Base-by-base conservation (phyloP, 805 yeast species). In the Hanseniaspora jakobsenii region DNA sequence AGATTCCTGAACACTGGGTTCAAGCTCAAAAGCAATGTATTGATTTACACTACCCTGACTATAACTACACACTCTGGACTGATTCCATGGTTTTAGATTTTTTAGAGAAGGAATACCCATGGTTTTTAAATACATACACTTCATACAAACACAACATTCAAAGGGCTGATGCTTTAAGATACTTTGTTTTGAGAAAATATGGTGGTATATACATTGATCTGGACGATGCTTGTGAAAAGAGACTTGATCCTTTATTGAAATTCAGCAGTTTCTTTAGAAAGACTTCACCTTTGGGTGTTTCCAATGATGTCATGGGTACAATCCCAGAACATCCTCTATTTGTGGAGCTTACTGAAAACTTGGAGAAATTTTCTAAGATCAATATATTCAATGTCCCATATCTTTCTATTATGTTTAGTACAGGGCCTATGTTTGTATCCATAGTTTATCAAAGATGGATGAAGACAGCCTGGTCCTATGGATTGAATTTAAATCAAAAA, bases 171-270 rank as follows among this genome's bases (percentile, higher is more conserved):
- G 91, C 84, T 6, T 81, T 87, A 38, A 70, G 95, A 51, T 87
- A 87, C 64, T 87, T 87, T 62, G 80, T 83, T 6, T 64, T 87
- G 50, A 71, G 69, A 44, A 86, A 83, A 57, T 86, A 71, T 56
- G 96, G 96, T 49, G 96, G 96, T 34, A 69, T 87, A 37, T 87
- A 87, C 62, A 76, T 86, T 51, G 96, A 86, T 61, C 66, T 87
- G 52, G 96, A 86, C 58, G 94, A 82, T 59, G 94, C 91, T 6
- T 85, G 95, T 61, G 73, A 73, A 51, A 69, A 86, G 49, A 70
- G 72, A 49, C 65, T 87, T 51, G 95, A 86, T 58, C 93, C 94
- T 1, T 64, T 87, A 47, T 70, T 86, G 48, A 71, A 79, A 2
- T 81, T 77, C 4, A 87, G 94, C 1, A 93, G 94, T 2, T 83